Evolutionary conservation across 1,284 basidiomycete species (phyloP).

Genomic region (Porodaedalea pini): DNA sequence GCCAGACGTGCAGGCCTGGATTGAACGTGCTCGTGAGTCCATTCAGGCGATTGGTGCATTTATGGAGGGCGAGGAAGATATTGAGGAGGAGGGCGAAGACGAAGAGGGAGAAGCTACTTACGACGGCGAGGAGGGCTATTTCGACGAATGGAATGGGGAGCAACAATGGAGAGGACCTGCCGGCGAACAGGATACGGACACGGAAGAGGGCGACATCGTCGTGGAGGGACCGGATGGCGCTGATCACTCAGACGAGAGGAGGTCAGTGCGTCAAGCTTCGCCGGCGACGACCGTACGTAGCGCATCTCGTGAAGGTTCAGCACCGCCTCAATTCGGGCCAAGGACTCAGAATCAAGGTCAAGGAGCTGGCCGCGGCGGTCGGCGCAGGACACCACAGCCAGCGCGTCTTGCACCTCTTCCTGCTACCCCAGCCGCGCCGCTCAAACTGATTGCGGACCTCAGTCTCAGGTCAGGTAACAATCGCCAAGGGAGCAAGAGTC

Average conservation of each 20-base stretch:
- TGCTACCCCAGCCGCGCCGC: slow-evolving; percentile 55
- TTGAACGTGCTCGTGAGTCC: slow-evolving; percentile 62
- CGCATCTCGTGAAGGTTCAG: slow-evolving; percentile 8
- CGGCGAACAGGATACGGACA: background rate
- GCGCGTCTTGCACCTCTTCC: slow-evolving; percentile 46
- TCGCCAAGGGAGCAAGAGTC: slow-evolving; percentile 33
- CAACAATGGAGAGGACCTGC: slow-evolving; percentile 5
- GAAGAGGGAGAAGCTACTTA: slow-evolving; percentile 21
- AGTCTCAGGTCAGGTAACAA: slow-evolving; percentile 43
- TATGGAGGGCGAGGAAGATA: slow-evolving; percentile 16
- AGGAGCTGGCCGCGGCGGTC: background rate
- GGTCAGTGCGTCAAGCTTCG: slow-evolving; percentile 4
- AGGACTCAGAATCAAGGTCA: background rate
- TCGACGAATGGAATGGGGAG: background rate
- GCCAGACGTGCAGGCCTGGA: slow-evolving; percentile 62
- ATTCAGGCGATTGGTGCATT: slow-evolving; percentile 56
- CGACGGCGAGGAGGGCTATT: slow-evolving; percentile 5
- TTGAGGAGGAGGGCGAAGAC: slow-evolving; percentile 17
- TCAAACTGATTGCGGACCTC: slow-evolving; percentile 66
- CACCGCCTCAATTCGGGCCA: background rate
- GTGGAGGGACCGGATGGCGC: background rate
- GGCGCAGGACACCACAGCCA: slow-evolving; percentile 14
- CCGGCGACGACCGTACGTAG: slow-evolving; percentile 15
- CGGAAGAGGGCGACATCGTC: slow-evolving; percentile 1
- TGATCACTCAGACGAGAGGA: background rate